Evolutionary conservation across 352 stramenopile genomes (phyloP).

Genomic region (Globisporangium viniferum): DNA sequence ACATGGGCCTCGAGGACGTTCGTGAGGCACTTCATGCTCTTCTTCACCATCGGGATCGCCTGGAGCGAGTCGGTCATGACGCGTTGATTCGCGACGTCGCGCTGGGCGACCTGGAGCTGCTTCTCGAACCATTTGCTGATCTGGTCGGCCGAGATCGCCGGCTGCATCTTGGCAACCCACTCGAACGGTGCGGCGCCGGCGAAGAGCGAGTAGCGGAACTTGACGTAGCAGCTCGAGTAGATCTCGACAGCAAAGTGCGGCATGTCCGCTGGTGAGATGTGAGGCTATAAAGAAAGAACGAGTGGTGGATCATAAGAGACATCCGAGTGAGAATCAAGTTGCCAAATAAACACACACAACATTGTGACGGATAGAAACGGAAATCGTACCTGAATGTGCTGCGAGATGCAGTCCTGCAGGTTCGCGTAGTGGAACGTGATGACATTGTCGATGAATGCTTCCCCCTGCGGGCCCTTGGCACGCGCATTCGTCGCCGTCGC

Average conservation of each 20-base stretch:
- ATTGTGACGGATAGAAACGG: too few relatives aligned
- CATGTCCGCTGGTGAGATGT: background rate
- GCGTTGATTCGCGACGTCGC: background rate
- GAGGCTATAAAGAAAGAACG: background rate
- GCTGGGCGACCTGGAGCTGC: background rate
- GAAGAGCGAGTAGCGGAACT: slow-evolving; percentile 48
- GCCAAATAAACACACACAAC: background rate
- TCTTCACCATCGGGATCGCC: background rate
- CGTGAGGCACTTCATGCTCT: background rate
- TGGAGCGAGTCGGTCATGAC: background rate
- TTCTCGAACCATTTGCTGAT: background rate
- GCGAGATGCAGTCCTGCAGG: slow-evolving; percentile 23
- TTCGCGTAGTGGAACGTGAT: slow-evolving; percentile 38
- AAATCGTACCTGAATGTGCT: slow-evolving; percentile 10
- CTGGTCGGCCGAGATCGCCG: background rate
- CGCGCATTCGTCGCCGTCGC: background rate
- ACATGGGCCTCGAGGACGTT: background rate
- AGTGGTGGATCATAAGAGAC: background rate
- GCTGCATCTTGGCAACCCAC: slow-evolving; percentile 7
- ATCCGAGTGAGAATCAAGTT: background rate
- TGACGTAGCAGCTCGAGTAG: slow-evolving; percentile 22
- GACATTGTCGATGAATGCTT: slow-evolving; percentile 17
- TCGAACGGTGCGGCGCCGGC: slow-evolving; percentile 36
- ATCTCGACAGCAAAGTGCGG: background rate
- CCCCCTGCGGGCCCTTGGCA: background rate